Conservation (phyloP, 257 asterid species). For the Przewalskia tangutica region DNA sequence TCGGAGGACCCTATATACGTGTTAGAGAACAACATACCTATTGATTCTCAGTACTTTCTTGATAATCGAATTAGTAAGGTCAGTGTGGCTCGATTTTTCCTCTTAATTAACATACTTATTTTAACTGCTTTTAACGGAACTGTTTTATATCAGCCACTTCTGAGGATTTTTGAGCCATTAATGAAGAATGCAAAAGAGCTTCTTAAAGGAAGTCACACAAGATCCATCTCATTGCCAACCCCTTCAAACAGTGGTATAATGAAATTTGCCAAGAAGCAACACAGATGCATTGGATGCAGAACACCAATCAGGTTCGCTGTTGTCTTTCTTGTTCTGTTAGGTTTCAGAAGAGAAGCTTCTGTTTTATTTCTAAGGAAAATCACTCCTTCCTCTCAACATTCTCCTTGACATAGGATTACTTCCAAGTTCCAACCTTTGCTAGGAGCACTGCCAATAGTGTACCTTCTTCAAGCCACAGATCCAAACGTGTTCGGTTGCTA, state of each 20-base stretch:
- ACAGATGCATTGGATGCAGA: slow-evolving; percentile 91
- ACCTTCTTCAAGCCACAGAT: background rate
- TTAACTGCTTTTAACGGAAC: slow-evolving; percentile 1
- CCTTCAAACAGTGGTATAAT: slow-evolving; percentile 88
- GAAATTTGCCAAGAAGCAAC: slow-evolving; percentile 82
- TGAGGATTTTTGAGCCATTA: slow-evolving; percentile 93
- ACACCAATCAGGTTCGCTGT: slow-evolving; percentile 63
- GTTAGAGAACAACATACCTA: slow-evolving; percentile 86
- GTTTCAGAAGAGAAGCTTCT: background rate
- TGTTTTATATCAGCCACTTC: slow-evolving; percentile 62
- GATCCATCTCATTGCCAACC: slow-evolving; percentile 84
- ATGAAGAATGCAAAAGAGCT: slow-evolving; percentile 94
- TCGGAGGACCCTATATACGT: slow-evolving; percentile 98
- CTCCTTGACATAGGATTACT: background rate
- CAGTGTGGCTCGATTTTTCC: slow-evolving; percentile 12
- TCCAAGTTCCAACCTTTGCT: background rate
- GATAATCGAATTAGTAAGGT: slow-evolving; percentile 99
- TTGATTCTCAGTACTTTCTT: slow-evolving; percentile 86
- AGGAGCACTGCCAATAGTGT: background rate
- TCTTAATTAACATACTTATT: slow-evolving; percentile 1
- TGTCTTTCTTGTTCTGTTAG: background rate
- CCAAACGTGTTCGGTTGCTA: background rate
- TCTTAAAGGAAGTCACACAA: slow-evolving; percentile 89
- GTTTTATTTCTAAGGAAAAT: background rate
- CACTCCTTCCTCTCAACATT: background rate